These are phyloP conservation scores for Amesomyces nigricolor DNA, from an alignment of 2,329 filamentous ascomycete genomes.

Conservation along the genomic window DNA sequence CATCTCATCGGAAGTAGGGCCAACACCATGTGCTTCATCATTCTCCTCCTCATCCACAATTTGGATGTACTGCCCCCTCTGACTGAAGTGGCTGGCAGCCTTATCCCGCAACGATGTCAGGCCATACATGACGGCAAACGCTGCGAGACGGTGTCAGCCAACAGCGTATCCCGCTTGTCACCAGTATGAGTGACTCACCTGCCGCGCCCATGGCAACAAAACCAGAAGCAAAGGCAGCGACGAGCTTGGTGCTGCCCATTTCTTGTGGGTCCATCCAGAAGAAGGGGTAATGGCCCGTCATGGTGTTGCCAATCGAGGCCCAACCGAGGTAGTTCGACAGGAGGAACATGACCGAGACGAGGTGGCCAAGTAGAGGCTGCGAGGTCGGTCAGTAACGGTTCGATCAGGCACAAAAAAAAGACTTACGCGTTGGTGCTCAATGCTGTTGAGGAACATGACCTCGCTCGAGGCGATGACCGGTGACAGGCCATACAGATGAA, in stretches of 20 bases:
- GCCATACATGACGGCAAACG: conserved; percentile 46
- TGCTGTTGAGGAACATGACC: conserved; percentile 47
- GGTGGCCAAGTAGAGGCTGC: conserved; percentile 42
- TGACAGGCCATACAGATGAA: conserved; percentile 42
- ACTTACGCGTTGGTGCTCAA: conserved; percentile 45
- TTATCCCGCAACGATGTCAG: conserved; percentile 26
- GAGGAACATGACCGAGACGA: conserved; percentile 37
- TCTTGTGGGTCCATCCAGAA: conserved; percentile 46
- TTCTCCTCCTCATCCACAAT: background rate
- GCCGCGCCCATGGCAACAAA: conserved; percentile 42
- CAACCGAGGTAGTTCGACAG: conserved; percentile 45
- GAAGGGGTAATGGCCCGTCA: conserved; percentile 43
- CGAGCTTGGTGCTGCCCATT: conserved; percentile 40
- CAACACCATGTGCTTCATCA: background rate
- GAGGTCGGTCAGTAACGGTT: background rate
- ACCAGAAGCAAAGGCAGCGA: conserved; percentile 39
- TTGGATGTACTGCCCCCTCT: background rate
- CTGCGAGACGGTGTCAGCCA: conserved; percentile 24
- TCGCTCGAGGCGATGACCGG: conserved; percentile 42
- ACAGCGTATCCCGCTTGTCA: background rate
- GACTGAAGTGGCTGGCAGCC: background rate
- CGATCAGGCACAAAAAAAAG: background rate
- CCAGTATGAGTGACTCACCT: conserved; percentile 36
- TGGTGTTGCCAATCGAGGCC: conserved; percentile 42
- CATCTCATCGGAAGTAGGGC: too few species aligned